These are phyloP conservation scores for Colletotrichum noveboracense DNA, from an alignment of 2,329 filamentous ascomycete genomes.

Conservation along the genomic window DNA sequence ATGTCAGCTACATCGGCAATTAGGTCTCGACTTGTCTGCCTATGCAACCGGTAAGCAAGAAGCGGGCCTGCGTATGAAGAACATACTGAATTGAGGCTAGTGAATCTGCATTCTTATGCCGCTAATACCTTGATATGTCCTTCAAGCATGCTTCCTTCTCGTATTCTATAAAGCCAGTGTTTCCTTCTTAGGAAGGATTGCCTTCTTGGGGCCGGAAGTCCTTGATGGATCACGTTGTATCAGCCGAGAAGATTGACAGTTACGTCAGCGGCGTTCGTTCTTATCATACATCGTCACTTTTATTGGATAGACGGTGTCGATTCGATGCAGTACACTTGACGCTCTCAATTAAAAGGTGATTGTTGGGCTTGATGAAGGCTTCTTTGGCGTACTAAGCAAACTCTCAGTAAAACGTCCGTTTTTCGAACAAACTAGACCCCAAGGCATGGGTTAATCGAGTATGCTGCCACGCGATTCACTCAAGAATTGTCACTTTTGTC, in stretches of 20 bases:
- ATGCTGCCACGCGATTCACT: not conserved
- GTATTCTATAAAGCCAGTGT: not conserved
- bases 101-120: not conserved
- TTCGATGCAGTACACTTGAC: not conserved
- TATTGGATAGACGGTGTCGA: not conserved
- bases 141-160: not conserved
- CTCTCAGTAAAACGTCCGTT: not conserved
- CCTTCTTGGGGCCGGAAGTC: not conserved
- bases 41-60: not conserved
- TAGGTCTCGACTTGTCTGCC: not conserved
- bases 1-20: not conserved
- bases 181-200: not conserved
- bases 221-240: not conserved
- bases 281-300: not conserved
- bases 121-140: not conserved
- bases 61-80: not conserved
- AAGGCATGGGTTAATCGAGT: not conserved
- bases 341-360: not conserved
- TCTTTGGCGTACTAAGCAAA: rapidly evolving
- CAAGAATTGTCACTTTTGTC: not conserved
- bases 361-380: not conserved
- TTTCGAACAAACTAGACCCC: not conserved
- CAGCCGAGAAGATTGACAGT: not conserved
- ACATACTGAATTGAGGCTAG: not conserved
- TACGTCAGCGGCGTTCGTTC: not conserved